Base-by-base conservation (phyloP, 2,329 filamentous ascomycete genomes). In the Venturia oleaginea region DNA sequence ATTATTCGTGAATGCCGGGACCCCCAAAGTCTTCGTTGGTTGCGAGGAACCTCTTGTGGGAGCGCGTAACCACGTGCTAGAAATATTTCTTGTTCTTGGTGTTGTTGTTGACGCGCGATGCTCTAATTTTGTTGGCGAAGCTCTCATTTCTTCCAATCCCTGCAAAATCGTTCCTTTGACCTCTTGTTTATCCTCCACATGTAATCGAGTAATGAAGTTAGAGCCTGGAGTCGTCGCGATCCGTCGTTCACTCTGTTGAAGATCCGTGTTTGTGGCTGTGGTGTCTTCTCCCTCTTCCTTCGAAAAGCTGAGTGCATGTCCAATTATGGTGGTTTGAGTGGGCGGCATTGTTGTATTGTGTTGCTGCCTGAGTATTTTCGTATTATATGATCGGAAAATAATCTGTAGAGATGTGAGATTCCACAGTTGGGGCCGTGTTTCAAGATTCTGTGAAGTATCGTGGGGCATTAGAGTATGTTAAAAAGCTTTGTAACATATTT, bases 101-200 rank as follows among this genome's bases (percentile, higher is more conserved):
- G 51, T 22, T 15, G 46, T 57, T 48, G 17, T n/a, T n/a, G 51
- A 34, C 51, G 46, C 46, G 46, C 10, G 22, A 51, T 51, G 11
- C 27, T 51, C 17, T 17, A 22, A 13, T 4, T n/a, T n/a, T 5
- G 15, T 15, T 1, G 51, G 11, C 11, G 51, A 34, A 34, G 6
- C 4, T 34, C n/a, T 0, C 4, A 22, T 3, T 10, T 19, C 15
- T 13, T 57, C 51, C 8, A 15, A 7, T 5, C 34, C 66, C 3
- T 65, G 55, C 22, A 69, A 65, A 22, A 72, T 64, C 67, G 68
- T 71, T 32, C 65, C 67, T 64, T n/a, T 61, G 19, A 55, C 61
- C 27, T 27, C 61, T 61, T 51, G 46, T 48, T 54, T 54, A 48
- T 59, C 32, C 59, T 27, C 17, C 51, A 34, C 43, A 17, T n/a